These are phyloP conservation scores for Fusarium austroafricanum DNA, from an alignment of 2,329 filamentous ascomycete genomes.

Conservation along the genomic window DNA sequence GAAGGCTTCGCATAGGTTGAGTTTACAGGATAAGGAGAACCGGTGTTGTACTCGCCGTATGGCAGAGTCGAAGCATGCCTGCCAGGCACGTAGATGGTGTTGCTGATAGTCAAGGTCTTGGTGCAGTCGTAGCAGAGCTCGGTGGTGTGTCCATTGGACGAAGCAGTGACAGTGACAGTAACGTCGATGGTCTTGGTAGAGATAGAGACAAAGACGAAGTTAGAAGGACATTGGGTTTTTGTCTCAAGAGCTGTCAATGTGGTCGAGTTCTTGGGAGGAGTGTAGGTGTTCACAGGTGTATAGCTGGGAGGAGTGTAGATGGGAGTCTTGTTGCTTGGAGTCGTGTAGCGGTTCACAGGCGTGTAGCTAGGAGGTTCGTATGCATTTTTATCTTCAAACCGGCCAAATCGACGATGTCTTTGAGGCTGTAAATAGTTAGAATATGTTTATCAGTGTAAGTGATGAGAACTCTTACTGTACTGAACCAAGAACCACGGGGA, in stretches of 20 bases:
- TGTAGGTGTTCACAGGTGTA: neutral
- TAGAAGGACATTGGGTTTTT: conserved; percentile 39
- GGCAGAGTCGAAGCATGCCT: conserved; percentile 29
- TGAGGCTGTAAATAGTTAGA: conserved; percentile 25
- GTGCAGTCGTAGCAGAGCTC: conserved; percentile 24
- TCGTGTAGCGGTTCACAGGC: neutral
- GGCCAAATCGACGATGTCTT: conserved; percentile 7
- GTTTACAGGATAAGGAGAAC: conserved; percentile 24
- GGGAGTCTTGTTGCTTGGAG: too few species aligned
- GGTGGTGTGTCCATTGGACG: conserved; percentile 39
- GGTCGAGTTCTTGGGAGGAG: conserved; percentile 28
- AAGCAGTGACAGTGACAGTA: conserved; percentile 51
- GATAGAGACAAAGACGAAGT: conserved; percentile 46
- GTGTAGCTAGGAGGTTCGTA: conserved; percentile 23
- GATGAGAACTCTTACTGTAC: conserved; percentile 26
- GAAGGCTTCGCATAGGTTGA: conserved; percentile 17
- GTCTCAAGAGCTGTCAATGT: conserved; percentile 15
- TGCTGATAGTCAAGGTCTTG: conserved; percentile 17
- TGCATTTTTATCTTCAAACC: conserved; percentile 1
- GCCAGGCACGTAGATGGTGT: conserved; percentile 19
- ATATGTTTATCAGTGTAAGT: neutral
- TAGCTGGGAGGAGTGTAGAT: too few species aligned
- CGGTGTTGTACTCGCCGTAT: conserved; percentile 19
- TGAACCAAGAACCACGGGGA: conserved; percentile 32
- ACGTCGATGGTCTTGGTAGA: conserved; percentile 51